Evolutionary conservation across 2,329 filamentous ascomycete genomes (phyloP).

Genomic region (Fusarium longipes): DNA sequence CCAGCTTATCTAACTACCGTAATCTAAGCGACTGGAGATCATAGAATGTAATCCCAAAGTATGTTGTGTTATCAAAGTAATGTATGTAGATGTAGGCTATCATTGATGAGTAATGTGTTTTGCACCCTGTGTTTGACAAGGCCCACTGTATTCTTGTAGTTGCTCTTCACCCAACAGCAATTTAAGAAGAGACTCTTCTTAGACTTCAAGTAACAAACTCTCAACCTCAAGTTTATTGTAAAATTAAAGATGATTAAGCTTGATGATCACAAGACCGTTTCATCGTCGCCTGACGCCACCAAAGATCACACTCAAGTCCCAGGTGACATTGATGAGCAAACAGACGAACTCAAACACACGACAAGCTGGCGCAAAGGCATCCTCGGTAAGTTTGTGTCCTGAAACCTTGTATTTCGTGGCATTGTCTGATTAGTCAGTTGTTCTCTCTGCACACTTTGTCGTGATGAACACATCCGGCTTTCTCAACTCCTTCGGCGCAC

Average conservation of each 20-base stretch:
- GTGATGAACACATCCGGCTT: constrained; percentile 3
- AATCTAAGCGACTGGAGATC: too few relatives aligned
- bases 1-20: too few relatives aligned
- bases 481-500: background rate
- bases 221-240: too few relatives aligned
- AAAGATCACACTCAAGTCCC: background rate
- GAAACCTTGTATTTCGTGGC: fast-evolving
- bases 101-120: background rate
- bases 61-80: too few relatives aligned
- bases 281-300: fast-evolving
- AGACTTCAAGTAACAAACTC: too few relatives aligned
- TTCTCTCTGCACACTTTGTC: background rate
- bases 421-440: background rate
- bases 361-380: background rate
- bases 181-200: too few relatives aligned
- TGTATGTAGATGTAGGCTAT: too few relatives aligned
- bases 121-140: background rate
- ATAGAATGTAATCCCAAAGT: too few relatives aligned
- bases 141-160: background rate
- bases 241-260: too few relatives aligned
- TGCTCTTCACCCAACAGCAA: too few relatives aligned
- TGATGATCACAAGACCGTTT: background rate
- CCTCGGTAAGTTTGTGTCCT: background rate
- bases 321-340: fast-evolving
- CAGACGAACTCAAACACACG: fast-evolving